phyloP scores from a whole-genome alignment of 352 stramenopile species.

The Aphanomyces invadans region DNA sequence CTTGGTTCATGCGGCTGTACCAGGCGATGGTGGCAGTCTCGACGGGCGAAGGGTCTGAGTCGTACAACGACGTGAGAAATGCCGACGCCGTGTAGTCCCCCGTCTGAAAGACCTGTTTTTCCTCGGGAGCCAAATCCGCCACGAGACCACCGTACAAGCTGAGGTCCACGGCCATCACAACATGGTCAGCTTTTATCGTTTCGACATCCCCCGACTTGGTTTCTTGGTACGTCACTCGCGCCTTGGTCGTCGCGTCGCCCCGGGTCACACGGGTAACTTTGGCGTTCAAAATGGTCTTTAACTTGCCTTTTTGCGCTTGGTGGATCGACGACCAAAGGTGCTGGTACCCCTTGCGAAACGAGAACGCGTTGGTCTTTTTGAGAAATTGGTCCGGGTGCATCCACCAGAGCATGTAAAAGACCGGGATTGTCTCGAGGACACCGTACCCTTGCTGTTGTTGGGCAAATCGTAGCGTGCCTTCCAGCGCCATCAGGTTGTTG shows the following conservation, averaged over 20 bases:
- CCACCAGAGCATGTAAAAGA: background rate
- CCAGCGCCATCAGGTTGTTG: background rate
- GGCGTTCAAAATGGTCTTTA: background rate
- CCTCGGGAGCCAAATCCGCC: background rate
- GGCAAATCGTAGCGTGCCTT: background rate
- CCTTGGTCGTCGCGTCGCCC: background rate
- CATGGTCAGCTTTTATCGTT: background rate
- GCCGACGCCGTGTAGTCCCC: background rate
- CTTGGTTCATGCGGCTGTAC: background rate
- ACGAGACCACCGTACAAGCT: background rate
- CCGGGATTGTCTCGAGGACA: background rate
- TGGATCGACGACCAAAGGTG: background rate
- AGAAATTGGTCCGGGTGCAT: background rate
- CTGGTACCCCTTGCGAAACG: background rate
- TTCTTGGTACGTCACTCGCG: background rate
- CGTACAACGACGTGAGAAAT: background rate
- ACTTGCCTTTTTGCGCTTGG: background rate
- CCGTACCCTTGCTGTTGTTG: background rate
- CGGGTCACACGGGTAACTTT: background rate
- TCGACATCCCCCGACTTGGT: background rate
- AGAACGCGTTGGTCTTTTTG: background rate
- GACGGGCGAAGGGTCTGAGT: background rate
- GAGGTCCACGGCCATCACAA: background rate
- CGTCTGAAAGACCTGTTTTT: background rate
- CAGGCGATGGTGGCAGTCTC: background rate